phyloP scores from a whole-genome alignment of 78 protist genomes.

The Ministeria vibrans region DNA sequence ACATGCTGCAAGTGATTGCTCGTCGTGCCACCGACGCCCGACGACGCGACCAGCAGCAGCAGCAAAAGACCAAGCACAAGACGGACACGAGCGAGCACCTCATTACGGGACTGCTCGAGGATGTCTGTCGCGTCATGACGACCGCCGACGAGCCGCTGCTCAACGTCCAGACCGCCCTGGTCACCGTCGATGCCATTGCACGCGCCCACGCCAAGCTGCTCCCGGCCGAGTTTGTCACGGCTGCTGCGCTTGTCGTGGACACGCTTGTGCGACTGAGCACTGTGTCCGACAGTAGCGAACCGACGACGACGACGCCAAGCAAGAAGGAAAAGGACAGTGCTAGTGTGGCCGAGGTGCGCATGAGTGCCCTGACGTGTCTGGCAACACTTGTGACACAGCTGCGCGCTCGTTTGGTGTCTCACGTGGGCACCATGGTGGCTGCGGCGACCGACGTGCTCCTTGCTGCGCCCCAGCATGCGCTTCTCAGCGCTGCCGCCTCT shows the following conservation, averaged over 20 bases:
- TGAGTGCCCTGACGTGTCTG: neutral
- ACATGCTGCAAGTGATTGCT: slow-evolving; percentile 33
- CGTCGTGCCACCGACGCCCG: too few relatives aligned
- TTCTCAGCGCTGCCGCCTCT: too few relatives aligned
- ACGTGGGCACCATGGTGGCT: neutral
- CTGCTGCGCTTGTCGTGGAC: neutral
- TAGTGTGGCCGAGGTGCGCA: neutral
- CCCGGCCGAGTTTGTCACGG: slow-evolving; percentile 5
- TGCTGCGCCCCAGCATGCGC: too few relatives aligned
- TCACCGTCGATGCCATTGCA: slow-evolving; percentile 46
- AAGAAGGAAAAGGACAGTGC: neutral
- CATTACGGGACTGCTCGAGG: too few relatives aligned
- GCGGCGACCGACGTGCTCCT: neutral
- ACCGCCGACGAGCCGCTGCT: slow-evolving; percentile 18
- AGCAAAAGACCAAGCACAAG: too few relatives aligned
- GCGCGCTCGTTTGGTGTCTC: neutral
- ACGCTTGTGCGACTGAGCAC: slow-evolving; percentile 4
- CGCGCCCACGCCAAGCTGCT: slow-evolving; percentile 20
- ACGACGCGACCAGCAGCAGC: too few relatives aligned
- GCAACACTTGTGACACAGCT: slow-evolving; percentile 5
- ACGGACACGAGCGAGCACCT: too few relatives aligned
- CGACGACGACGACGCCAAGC: too few relatives aligned
- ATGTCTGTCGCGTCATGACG: too few relatives aligned
- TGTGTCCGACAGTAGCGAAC: too few relatives aligned
- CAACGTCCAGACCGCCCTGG: slow-evolving; percentile 50